These are phyloP conservation scores for Populus trichocarpa DNA, from an alignment of 441 rosid species.

Conservation along the genomic window DNA sequence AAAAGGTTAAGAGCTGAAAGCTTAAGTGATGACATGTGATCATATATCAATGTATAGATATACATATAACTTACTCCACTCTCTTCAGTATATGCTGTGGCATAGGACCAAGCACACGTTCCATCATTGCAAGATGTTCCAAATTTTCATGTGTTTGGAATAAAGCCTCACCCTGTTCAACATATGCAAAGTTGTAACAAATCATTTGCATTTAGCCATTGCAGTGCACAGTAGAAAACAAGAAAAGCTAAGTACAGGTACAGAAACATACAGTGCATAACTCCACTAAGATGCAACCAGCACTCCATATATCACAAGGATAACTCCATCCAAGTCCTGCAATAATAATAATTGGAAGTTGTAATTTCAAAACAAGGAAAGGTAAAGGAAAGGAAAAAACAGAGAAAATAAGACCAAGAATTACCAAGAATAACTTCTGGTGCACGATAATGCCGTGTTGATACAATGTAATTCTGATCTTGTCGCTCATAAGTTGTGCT, in stretches of 20 bases:
- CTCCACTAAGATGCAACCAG: constrained; percentile 78
- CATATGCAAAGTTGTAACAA: neutral
- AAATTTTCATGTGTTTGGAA: constrained; percentile 88
- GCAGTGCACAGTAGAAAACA: neutral
- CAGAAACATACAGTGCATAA: constrained; percentile 65
- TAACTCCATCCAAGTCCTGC: constrained; percentile 88
- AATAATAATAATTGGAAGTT: neutral
- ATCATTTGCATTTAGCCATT: too few species aligned
- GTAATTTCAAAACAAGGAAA: neutral
- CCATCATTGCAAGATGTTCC: constrained; percentile 96
- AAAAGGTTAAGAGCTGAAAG: neutral
- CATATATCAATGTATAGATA: neutral
- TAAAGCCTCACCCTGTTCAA: constrained; percentile 74
- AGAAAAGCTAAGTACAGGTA: neutral
- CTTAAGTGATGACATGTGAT: neutral
- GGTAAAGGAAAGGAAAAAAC: too few species aligned
- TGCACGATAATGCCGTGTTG: constrained; percentile 85
- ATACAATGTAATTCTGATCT: constrained; percentile 72
- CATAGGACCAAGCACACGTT: constrained; percentile 70
- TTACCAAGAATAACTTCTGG: constrained; percentile 88
- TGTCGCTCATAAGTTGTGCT: constrained; percentile 77
- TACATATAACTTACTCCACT: constrained; percentile 44
- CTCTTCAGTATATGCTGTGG: constrained; percentile 70
- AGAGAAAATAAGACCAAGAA: neutral
- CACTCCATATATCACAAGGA: constrained; percentile 86